These are phyloP conservation scores for Angomonas ambiguus DNA, from an alignment of 208 protist genomes.

Conservation along the genomic window DNA sequence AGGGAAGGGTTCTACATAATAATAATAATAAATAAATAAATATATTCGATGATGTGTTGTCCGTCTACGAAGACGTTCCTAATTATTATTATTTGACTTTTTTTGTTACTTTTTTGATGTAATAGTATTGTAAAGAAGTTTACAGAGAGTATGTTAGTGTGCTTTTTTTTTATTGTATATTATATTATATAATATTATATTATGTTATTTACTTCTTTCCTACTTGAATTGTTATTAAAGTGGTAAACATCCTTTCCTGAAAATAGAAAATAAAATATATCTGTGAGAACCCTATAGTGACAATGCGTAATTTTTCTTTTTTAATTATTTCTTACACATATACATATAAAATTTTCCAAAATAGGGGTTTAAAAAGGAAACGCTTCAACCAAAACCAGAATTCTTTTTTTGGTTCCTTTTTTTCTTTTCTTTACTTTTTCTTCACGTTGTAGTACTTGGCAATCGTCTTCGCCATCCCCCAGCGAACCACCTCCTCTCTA, in stretches of 20 bases:
- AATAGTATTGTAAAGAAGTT: neutral
- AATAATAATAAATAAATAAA: neutral
- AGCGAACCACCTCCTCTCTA: slow-evolving; percentile 63
- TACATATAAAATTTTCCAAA: too few species aligned
- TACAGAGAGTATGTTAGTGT: neutral
- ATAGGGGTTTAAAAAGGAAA: too few species aligned
- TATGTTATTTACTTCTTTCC: neutral
- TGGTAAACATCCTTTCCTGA: too few species aligned
- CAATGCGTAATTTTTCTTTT: neutral
- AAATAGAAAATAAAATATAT: too few species aligned
- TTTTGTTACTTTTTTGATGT: too few species aligned
- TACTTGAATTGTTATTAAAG: neutral
- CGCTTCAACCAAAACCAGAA: too few species aligned
- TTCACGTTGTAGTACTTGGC: slow-evolving; percentile 62
- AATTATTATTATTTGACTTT: too few species aligned
- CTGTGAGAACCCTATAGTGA: neutral
- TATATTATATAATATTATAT: neutral
- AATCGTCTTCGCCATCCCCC: slow-evolving; percentile 81
- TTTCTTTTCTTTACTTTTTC: neutral
- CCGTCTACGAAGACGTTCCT: too few species aligned
- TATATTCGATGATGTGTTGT: too few species aligned
- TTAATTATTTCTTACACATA: neutral
- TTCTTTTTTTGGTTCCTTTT: too few species aligned
- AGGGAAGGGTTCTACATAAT: neutral
- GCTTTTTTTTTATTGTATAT: neutral